Evolutionary conservation across 148 eudicot species (phyloP).

Genomic region (Drosera capensis): DNA sequence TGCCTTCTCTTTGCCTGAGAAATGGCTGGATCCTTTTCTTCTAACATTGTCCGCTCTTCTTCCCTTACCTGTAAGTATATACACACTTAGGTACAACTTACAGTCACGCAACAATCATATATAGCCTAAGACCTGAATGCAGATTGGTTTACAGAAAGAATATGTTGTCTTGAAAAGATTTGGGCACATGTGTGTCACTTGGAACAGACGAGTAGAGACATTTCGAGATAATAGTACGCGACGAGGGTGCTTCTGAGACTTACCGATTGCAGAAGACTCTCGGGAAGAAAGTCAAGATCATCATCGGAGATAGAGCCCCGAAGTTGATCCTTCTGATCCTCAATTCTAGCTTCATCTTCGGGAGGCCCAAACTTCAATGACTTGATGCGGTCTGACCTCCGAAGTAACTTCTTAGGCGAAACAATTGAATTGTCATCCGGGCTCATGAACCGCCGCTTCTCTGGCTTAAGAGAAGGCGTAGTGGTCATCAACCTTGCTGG

Average conservation of each 20-base stretch:
- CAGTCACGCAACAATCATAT: not conserved
- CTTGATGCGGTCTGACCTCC: slow-evolving; percentile 27
- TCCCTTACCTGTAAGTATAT: slow-evolving; percentile 44
- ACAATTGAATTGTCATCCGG: slow-evolving; percentile 28
- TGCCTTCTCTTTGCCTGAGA: slow-evolving; percentile 54
- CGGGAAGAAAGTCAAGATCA: slow-evolving; percentile 41
- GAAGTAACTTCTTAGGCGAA: slow-evolving; percentile 27
- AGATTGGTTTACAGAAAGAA: not conserved
- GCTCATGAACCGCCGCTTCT: slow-evolving; percentile 43
- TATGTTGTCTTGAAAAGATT: too few relatives aligned
- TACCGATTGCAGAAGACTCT: slow-evolving; percentile 52
- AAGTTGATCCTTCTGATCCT: slow-evolving; percentile 6
- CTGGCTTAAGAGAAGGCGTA: slow-evolving; percentile 39
- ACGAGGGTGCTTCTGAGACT: slow-evolving; percentile 6
- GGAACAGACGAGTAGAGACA: too few relatives aligned
- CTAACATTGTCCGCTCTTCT: slow-evolving; percentile 35
- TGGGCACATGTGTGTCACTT: too few relatives aligned
- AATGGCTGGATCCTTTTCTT: slow-evolving; percentile 55
- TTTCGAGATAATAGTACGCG: too few relatives aligned
- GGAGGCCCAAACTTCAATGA: slow-evolving; percentile 52
- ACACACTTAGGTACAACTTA: not conserved
- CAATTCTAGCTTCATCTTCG: slow-evolving; percentile 13
- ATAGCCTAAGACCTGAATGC: not conserved
- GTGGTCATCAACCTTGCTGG: slow-evolving; percentile 42
- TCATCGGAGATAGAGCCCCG: slow-evolving; percentile 12